Evolutionary conservation across 768 basidiomycete species (phyloP).

Genomic region (Calvatia gigantea): DNA sequence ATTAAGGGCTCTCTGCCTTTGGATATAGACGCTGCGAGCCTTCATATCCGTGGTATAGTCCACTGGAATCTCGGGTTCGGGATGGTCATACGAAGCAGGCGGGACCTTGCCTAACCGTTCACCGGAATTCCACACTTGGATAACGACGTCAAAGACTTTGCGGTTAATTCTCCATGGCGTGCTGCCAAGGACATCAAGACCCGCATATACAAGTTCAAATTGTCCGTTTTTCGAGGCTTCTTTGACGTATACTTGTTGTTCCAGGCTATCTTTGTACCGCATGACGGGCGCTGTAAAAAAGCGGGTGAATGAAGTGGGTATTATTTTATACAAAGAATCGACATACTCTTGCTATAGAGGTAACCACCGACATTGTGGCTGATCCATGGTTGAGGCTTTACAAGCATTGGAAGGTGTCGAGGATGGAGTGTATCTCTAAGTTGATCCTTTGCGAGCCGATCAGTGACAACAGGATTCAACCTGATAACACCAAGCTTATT

Average conservation of each 20-base stretch:
- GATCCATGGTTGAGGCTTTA: constrained; percentile 87
- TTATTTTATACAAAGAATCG: background rate
- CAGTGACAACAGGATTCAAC: constrained; percentile 76
- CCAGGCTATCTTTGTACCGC: constrained; percentile 89
- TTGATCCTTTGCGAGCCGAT: constrained; percentile 72
- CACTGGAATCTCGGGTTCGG: constrained; percentile 58
- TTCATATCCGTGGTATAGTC: constrained; percentile 45
- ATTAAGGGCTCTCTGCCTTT: constrained; percentile 49
- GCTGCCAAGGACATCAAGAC: constrained; percentile 83
- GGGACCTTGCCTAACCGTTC: constrained; percentile 82
- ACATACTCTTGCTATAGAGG: constrained; percentile 69
- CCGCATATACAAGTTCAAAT: constrained; percentile 82
- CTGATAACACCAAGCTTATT: constrained; percentile 90
- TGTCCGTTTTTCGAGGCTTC: constrained; percentile 71
- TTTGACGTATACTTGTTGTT: constrained; percentile 76
- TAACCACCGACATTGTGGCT: constrained; percentile 78
- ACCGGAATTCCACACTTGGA: constrained; percentile 86
- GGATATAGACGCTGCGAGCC: constrained; percentile 50
- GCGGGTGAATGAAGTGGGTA: constrained; percentile 13
- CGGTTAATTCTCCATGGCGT: constrained; percentile 92
- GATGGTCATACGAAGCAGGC: constrained; percentile 58
- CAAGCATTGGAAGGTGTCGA: constrained; percentile 93
- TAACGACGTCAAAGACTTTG: constrained; percentile 68
- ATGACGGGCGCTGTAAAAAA: constrained; percentile 58
- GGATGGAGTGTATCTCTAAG: constrained; percentile 77